Evolutionary conservation across 164 flowering plant genomes (phyloP), one percentile per base, ranked within the genome.

Genomic region (Vitis labrusca): DNA sequence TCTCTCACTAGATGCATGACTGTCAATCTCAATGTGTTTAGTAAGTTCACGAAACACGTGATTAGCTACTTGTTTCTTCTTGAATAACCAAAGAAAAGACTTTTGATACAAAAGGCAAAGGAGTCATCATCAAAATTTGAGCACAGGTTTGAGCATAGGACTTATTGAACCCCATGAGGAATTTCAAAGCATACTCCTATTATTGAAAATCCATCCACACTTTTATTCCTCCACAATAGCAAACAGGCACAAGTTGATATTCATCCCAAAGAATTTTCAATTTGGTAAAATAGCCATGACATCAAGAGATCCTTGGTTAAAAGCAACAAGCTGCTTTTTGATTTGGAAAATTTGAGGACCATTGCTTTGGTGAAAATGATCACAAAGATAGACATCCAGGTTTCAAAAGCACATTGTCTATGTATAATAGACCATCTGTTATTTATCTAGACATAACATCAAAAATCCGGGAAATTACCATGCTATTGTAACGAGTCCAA

Each of bases 231-330:
- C 23, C 23, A 23, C 23, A 23, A 23, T 23, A 23, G 16, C 61
- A 58, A 23, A 2, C 3, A 12, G 16, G 1, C 19, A 12, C 8
- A 14, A 3, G 19, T 8, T 12, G 19, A 58, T 58, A 58, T n/a
- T 58, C 61, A 12, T 58, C 61, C 61, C 61, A 58, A 8, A 58
- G 19, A 8, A 58, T 3, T 16, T 58, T 58, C 61, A 58, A 58
- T 10, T 23, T n/a, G 17, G 3, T n/a, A 3, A 12, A 58, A 23
- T 58, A 58, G 61, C 17, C 11, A 10, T 58, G 61, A 58, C 19
- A 16, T 12, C 16, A 10, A 58, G 11, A 58, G 14, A 12, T 58
- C 4, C 61, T n/a, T 58, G 15, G 17, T 10, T 12, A 12, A 58
- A 1, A 1, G 1, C 15, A n/a, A 10, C 1, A 10, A 58, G 9